Evolutionary conservation across 345 rosid genomes (phyloP), one percentile per base, ranked within the genome.

Genomic region (Capsella bursapastoris): DNA sequence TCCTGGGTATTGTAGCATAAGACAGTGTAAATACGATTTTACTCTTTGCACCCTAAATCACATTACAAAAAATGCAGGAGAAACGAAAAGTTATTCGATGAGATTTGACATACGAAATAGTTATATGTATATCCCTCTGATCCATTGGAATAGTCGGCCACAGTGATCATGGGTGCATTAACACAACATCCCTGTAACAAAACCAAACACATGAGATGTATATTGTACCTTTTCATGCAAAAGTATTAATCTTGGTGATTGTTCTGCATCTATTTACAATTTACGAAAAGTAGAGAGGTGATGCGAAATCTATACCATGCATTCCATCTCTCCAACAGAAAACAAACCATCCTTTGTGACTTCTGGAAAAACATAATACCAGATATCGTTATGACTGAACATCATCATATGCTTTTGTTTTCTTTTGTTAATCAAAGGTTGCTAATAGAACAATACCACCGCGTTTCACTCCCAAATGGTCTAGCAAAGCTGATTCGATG

Each of bases 301-400:
- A 62, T 43, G 43, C 4, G 18, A 64, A 76, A 73, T 41, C 62
- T 82, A 72, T 73, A 96, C 98, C 99, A 96, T 96, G 84, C 99
- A 96, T 82, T 96, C 99, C 99, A 96, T 96, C 83, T 96, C 98
- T 67, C 98, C 99, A 66, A 96, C 92, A 15, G 99, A 90, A 86
- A 96, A 96, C 73, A 96, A 81, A 47, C 99, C 99, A 84, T 96
- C 99, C 86, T 90, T 90, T 37, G 99, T 96, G 52, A 96, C 98
- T 81, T 92, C 93, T 96, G 87, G 79, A 72, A 56, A 66, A 13
- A 79, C 52, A 79, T 34, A 71, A 25, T 32, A 71, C 43, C 68
- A 68, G 13, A 34, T 28, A 34, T 71, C 47, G 48, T 68, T 66
- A 73, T 13, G 57, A 51, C 51, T 67, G 61, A 75, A 69, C 48